These are phyloP conservation scores for Phanerochaete sordida DNA, from an alignment of 768 basidiomycete species.

Conservation along the genomic window DNA sequence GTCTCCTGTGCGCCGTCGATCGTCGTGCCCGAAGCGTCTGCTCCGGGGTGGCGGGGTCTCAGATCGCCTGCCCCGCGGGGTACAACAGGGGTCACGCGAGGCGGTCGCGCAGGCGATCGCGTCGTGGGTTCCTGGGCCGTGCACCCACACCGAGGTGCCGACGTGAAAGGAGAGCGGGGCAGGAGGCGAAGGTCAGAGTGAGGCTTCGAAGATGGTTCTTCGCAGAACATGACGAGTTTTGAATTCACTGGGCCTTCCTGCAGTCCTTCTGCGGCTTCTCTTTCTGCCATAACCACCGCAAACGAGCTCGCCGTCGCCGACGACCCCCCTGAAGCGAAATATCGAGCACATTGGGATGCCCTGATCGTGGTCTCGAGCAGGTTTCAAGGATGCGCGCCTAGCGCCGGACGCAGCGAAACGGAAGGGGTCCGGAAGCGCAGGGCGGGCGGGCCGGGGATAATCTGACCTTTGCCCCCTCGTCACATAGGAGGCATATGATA, in stretches of 20 bases:
- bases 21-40: background rate
- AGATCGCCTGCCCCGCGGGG: background rate
- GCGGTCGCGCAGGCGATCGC: background rate
- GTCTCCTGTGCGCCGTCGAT: background rate
- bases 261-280: background rate
- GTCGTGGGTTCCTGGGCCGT: background rate
- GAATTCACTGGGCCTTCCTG: background rate
- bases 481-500: conserved; percentile 4
- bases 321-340: background rate
- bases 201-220: too few species aligned
- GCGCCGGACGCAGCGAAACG: background rate
- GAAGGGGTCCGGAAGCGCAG: background rate
- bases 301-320: background rate
- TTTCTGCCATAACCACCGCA: background rate
- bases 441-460: background rate
- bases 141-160: background rate
- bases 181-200: background rate
- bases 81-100: background rate
- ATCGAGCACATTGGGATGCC: background rate
- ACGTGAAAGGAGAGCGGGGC: background rate
- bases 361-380: background rate
- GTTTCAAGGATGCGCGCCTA: background rate
- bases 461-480: background rate
- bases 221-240: background rate
- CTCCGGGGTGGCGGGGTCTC: background rate